Base-by-base conservation (phyloP, 352 stramenopile species). In the Pythium guiyangense region DNA sequence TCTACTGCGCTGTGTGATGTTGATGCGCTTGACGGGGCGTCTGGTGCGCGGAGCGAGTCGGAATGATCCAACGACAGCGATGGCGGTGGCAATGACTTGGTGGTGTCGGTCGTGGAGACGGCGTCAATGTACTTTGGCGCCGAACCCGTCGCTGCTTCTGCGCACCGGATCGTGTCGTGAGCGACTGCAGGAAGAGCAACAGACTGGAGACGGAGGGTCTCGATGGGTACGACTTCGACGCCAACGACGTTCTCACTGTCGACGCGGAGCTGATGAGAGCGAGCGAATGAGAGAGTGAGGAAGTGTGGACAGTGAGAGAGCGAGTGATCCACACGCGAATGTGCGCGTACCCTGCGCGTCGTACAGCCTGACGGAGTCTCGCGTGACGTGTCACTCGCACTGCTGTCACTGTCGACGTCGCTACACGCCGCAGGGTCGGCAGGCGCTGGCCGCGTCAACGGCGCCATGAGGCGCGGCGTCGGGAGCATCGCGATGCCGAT, bases 401-500 rank as follows among this genome's bases (percentile, higher is more conserved):
- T 25, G n/a, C 18, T 6, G 42, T 25, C 17, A 25, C 18, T 46
- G 53, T 17, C 29, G 15, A 14, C 48, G 39, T 17, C 17, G 42
- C 25, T 57, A 22, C 3, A 22, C 3, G 31, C 35, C 34, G 34
- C 34, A 55, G 47, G 2, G 17, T 22, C 12, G 8, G 22, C 34
- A 9, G 6, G 2, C 9, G 25, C 4, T 15, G 39, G 31, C 25
- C 22, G 4, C 12, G 20, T 20, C n/a, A 22, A 31, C 20, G 37
- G 18, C 25, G 37, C 18, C 29, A 55, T 40, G 40, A 46, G 29
- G 17, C 17, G 39, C 8, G 29, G 20, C 22, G 26, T 27, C 25
- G 57, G 57, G 15, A 62, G 48, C 57, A 62, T 62, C 29, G 57
- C 57, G 40, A 62, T 51, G 57, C 49, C 57, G 22, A 62, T 62